Percentiles rank a stretch among this genome's conserved stretches.
phyloP scores from a whole-genome alignment of 495 filamentous ascomycete species.

The Amniculicola lignicola region DNA sequence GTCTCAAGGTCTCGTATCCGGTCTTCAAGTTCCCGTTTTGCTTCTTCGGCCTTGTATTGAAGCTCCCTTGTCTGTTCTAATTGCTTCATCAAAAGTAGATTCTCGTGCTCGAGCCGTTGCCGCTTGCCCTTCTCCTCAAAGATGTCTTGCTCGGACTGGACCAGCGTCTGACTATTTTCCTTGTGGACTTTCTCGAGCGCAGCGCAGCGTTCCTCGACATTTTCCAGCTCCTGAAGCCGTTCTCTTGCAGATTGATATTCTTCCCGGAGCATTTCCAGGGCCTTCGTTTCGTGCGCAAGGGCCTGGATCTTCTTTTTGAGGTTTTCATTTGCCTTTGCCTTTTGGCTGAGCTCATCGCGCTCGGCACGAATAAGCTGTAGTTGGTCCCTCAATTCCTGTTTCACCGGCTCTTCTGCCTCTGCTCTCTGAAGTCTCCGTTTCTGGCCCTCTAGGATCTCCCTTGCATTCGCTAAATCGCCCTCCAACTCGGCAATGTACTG shows the following conservation, averaged over 20 bases:
- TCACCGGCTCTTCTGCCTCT: conserved; percentile 44
- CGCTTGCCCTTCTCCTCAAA: conserved; percentile 57
- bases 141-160: conserved; percentile 60
- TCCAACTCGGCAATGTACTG: conserved; percentile 44
- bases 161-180: conserved; percentile 56
- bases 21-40: conserved; percentile 54
- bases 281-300: conserved; percentile 53
- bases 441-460: conserved; percentile 51
- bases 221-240: conserved; percentile 54
- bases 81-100: conserved; percentile 54
- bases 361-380: conserved; percentile 66
- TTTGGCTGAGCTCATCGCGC: conserved; percentile 70
- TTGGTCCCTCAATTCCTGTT: conserved; percentile 47
- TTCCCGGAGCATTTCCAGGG: conserved; percentile 31
- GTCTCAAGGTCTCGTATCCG: conserved; percentile 51
- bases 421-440: conserved; percentile 60
- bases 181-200: conserved; percentile 56
- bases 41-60: conserved; percentile 53
- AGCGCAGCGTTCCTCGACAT: conserved; percentile 40
- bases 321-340: conserved; percentile 70
- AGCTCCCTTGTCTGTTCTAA: conserved; percentile 54
- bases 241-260: conserved; percentile 55
- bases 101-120: conserved; percentile 58
- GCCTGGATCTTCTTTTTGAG: conserved; percentile 68
- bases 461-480: conserved; percentile 36